Evolutionary conservation across 176 grass and related monocot genomes (phyloP).

Genomic region (Alloteropsis semialata): DNA sequence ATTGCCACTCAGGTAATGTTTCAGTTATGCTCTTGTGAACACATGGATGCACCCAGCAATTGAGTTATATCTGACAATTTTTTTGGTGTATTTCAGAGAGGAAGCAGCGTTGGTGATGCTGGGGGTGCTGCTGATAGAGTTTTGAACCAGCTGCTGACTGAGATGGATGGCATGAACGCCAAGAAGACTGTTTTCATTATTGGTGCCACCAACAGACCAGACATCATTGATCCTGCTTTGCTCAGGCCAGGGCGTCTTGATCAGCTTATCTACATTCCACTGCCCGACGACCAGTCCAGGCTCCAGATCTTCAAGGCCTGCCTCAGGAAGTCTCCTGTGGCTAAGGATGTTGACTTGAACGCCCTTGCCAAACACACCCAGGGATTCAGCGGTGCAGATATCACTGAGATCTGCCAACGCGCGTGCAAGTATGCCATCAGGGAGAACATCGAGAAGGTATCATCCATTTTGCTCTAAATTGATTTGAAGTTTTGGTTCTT

Average conservation of each 20-base stretch:
- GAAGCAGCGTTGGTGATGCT: constrained; percentile 70
- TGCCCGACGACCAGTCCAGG: constrained; percentile 73
- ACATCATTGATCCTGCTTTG: constrained; percentile 88
- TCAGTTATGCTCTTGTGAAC: not conserved
- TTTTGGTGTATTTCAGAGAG: constrained; percentile 49
- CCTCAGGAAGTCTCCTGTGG: constrained; percentile 82
- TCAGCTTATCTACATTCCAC: constrained; percentile 86
- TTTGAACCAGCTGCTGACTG: constrained; percentile 78
- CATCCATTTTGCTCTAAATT: not conserved
- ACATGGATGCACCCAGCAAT: not conserved
- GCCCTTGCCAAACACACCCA: constrained; percentile 88
- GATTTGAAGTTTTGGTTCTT: not conserved
- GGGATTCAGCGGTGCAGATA: constrained; percentile 92
- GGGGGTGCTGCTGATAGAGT: constrained; percentile 87
- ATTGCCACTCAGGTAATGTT: constrained; percentile 83
- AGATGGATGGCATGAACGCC: constrained; percentile 90
- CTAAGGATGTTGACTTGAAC: constrained; percentile 69
- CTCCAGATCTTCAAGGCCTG: constrained; percentile 76
- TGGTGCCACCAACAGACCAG: constrained; percentile 83
- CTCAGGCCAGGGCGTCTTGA: constrained; percentile 85
- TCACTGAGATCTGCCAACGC: constrained; percentile 88
- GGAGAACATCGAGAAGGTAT: constrained; percentile 89
- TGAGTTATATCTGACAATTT: not conserved
- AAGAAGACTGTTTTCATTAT: constrained; percentile 93
- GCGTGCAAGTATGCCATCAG: constrained; percentile 90